phyloP scores from a whole-genome alignment of 257 asterid species.

The Penstemon newberryi region DNA sequence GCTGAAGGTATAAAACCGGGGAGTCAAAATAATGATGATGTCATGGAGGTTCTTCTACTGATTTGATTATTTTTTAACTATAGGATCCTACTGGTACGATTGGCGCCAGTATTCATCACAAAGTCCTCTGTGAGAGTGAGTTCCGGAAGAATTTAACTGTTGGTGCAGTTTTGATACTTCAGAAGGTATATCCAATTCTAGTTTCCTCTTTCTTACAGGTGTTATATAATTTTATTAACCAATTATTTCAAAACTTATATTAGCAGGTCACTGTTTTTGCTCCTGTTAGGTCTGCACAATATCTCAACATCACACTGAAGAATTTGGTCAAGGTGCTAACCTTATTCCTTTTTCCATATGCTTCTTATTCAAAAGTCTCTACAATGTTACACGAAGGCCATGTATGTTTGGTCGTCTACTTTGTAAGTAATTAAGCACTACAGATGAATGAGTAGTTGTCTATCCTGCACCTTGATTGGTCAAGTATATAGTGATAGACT shows the following conservation, averaged over 20 bases:
- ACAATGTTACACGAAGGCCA: not conserved
- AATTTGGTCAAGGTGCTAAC: constrained; percentile 64
- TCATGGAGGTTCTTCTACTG: constrained; percentile 28
- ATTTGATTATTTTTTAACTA: constrained; percentile 27
- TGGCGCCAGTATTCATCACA: constrained; percentile 82
- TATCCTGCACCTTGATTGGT: no score
- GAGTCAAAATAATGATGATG: not conserved
- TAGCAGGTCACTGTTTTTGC: constrained; percentile 82
- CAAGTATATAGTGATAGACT: no score
- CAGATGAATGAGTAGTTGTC: no score
- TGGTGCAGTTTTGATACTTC: constrained; percentile 77
- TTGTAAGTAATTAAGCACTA: no score
- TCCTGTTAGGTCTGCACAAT: constrained; percentile 59
- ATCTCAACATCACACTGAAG: constrained; percentile 70
- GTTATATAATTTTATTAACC: not conserved
- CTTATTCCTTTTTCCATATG: not conserved
- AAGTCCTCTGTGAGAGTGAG: constrained; percentile 56
- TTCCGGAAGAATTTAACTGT: constrained; percentile 54
- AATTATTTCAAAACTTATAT: constrained; percentile 26
- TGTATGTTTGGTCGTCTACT: no score
- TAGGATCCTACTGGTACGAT: constrained; percentile 93
- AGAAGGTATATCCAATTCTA: constrained; percentile 51
- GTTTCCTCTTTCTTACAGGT: constrained; percentile 20
- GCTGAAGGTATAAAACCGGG: constrained; percentile 57
- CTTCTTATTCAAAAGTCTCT: not conserved